Conservation (phyloP, 345 rosid genomes). For the Limnanthes douglasii region DNA sequence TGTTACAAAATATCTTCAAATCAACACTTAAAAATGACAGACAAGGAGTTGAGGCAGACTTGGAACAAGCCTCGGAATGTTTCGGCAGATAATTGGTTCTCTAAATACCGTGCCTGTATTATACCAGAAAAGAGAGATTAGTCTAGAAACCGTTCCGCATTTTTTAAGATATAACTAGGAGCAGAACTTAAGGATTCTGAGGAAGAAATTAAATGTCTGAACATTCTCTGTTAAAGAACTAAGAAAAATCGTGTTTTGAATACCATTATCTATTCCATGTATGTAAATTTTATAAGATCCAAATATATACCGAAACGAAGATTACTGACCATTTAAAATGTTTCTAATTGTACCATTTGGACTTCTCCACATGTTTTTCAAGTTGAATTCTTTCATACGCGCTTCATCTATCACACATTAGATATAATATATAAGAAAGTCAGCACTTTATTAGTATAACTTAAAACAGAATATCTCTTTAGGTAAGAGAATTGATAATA, state of each 20-base stretch:
- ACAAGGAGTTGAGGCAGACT: slow-evolving; percentile 20
- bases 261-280: too few species aligned
- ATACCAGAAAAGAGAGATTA: neutral
- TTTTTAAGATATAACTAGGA: neutral
- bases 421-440: neutral
- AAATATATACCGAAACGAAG: too few species aligned
- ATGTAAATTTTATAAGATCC: too few species aligned
- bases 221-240: too few species aligned
- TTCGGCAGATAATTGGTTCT: slow-evolving; percentile 80
- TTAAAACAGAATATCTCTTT: neutral
- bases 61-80: slow-evolving; percentile 68
- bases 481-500: neutral
- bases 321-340: slow-evolving; percentile 63
- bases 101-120: slow-evolving; percentile 80
- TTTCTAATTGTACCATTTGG: slow-evolving; percentile 92
- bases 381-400: slow-evolving; percentile 61
- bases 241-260: too few species aligned
- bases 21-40: neutral
- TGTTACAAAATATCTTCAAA: neutral
- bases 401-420: slow-evolving; percentile 44
- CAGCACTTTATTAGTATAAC: too few species aligned
- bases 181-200: neutral
- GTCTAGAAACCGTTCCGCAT: neutral
- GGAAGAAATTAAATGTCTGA: too few species aligned
- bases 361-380: slow-evolving; percentile 93